phyloP scores from a whole-genome alignment of 2,329 filamentous ascomycete genomes.

The Xylaria polymorpha region DNA sequence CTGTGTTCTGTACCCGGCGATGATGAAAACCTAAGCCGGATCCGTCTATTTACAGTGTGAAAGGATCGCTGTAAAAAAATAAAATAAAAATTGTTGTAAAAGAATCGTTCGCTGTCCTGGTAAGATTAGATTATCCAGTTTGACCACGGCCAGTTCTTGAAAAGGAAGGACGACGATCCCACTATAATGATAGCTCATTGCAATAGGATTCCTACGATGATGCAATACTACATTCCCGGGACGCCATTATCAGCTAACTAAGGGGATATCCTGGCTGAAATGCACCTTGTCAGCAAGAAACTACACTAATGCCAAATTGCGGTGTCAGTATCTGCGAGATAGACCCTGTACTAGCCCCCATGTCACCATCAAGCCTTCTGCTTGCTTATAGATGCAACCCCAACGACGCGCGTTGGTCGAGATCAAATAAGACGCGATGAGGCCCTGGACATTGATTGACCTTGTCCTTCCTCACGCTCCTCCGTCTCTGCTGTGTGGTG shows the following conservation, averaged over 20 bases:
- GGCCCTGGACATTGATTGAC: constrained; percentile 4
- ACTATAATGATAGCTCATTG: constrained; percentile 27
- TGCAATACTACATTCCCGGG: constrained; percentile 30
- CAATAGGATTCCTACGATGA: constrained; percentile 30
- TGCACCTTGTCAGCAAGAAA: constrained; percentile 7
- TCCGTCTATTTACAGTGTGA: constrained; percentile 26
- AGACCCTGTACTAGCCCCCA: constrained; percentile 31
- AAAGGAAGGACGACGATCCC: constrained; percentile 34
- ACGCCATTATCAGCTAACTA: neutral
- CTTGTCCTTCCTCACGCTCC: constrained; percentile 6
- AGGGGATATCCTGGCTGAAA: constrained; percentile 17
- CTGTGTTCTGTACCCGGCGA: neutral
- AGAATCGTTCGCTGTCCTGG: neutral
- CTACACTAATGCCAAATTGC: constrained; percentile 7
- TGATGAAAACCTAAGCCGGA: neutral
- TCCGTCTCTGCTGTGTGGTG: constrained; percentile 22
- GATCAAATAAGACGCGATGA: constrained; percentile 29
- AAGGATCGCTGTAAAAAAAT: neutral
- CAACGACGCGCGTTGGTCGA: neutral
- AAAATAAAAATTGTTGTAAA: neutral
- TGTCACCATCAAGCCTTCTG: constrained; percentile 29
- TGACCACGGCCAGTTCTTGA: constrained; percentile 19
- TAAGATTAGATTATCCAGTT: constrained; percentile 10
- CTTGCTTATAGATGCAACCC: constrained; percentile 24
- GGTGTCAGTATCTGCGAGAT: constrained; percentile 8